phyloP scores from a whole-genome alignment of 257 asterid species.

The Solanum acaule region DNA sequence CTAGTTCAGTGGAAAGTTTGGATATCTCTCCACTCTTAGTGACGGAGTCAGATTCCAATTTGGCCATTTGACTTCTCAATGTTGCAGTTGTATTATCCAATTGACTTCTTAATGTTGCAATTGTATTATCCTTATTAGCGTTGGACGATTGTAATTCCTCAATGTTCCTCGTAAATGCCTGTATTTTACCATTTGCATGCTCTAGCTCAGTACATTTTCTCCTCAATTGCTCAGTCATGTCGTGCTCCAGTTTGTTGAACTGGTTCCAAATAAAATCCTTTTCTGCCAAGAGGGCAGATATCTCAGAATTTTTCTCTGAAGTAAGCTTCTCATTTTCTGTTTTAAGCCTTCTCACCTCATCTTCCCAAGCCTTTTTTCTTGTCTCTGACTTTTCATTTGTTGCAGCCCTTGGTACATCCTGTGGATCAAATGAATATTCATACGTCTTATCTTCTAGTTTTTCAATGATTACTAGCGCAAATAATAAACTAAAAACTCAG shows the following conservation, averaged over 20 bases:
- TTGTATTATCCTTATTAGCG: constrained; percentile 13
- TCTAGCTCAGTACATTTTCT: constrained; percentile 40
- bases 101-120: constrained; percentile 27
- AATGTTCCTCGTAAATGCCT: constrained; percentile 21
- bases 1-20: constrained; percentile 38
- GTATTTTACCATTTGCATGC: constrained; percentile 43
- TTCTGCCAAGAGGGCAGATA: constrained; percentile 53
- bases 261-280: constrained; percentile 78
- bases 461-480: background rate
- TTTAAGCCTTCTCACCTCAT: constrained; percentile 43
- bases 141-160: constrained; percentile 44
- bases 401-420: constrained; percentile 33
- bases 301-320: constrained; percentile 38
- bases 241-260: constrained; percentile 46
- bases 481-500: background rate
- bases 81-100: constrained; percentile 20
- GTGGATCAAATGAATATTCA: constrained; percentile 5
- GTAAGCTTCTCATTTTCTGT: constrained; percentile 39
- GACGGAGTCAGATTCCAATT: constrained; percentile 36
- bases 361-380: constrained; percentile 22
- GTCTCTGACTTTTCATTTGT: constrained; percentile 18
- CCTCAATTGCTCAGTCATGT: constrained; percentile 28
- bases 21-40: constrained; percentile 42
- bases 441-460: background rate
- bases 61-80: constrained; percentile 26